These are phyloP conservation scores for Solanum hybrid DNA, from an alignment of 305 asterid genomes.

Conservation along the genomic window DNA sequence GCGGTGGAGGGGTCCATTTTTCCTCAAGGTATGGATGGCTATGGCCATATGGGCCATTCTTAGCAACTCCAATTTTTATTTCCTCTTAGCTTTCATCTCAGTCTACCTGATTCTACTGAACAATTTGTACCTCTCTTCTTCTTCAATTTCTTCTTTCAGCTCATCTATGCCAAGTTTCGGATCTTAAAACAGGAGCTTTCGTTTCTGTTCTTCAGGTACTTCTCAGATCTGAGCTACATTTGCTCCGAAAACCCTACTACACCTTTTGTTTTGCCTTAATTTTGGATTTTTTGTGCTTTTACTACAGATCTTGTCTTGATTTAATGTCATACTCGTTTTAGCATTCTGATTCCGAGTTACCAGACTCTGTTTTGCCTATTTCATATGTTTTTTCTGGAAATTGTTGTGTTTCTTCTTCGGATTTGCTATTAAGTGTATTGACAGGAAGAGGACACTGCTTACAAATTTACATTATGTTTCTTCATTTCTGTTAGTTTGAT, in stretches of 20 bases:
- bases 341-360: not conserved
- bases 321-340: not conserved
- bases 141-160: constrained; percentile 15
- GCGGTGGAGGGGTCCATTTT: constrained; percentile 21
- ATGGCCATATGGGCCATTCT: constrained; percentile 26
- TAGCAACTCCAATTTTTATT: constrained; percentile 5
- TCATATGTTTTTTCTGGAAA: not conserved
- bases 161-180: constrained; percentile 24
- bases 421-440: not conserved
- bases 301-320: constrained; percentile 42
- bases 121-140: constrained; percentile 4
- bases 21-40: constrained; percentile 20
- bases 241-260: constrained; percentile 8
- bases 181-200: constrained; percentile 18
- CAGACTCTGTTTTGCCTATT: not conserved
- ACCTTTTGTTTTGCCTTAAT: constrained; percentile 6
- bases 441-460: not conserved
- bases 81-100: constrained; percentile 38
- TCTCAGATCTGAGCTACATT: constrained; percentile 62
- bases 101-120: constrained; percentile 15
- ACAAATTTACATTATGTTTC: not conserved
- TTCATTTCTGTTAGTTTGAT: not conserved
- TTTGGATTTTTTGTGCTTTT: constrained; percentile 7
- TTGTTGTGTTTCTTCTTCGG: not conserved
- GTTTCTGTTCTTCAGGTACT: constrained; percentile 31